Evolutionary conservation across 768 basidiomycete genomes (phyloP), one percentile per base, ranked within the genome.

Genomic region (Roridomyces roridus): DNA sequence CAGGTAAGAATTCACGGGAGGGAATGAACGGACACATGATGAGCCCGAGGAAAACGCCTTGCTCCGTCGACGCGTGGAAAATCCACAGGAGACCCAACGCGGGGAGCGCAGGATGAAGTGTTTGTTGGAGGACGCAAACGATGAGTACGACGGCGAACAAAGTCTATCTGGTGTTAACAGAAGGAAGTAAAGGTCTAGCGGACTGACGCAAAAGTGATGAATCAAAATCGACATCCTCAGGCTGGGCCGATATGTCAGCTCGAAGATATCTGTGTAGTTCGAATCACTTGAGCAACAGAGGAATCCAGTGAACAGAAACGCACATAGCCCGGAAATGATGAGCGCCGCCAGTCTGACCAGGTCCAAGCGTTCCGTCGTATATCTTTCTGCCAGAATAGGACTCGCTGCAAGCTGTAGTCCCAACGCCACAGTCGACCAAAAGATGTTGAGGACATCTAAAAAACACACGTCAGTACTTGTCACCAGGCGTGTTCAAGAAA

Each of bases 191-290:
- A n/a, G n/a, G n/a, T n/a, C n/a, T n/a, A n/a, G n/a, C n/a, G n/a
- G n/a, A n/a, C n/a, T n/a, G n/a, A 39, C 47, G n/a, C 47, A 49
- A 28, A 49, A 49, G 47, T 49, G 47, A 21, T 49, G 47, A 11
- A 49, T 49, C 29, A 49, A 20, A 49, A 49, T 49, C 2, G 47
- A 39, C 12, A 49, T 15, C 18, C 47, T 26, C 17, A 49, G 25
- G 29, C 47, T 49, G 24, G 47, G 14, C 36, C 47, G 47, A 24
- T 49, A 39, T 25, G 18, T 49, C 25, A 49, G 17, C n/a, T 49
- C 47, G 24, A 25, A 49, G 47, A 49, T 49, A 39, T 49, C 47
- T 49, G 47, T 39, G 15, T 6, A 17, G 8, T 5, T 37, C 14
- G 29, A 15, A 18, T 48, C 20, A 37, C 24, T 10, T 1, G 29